Base-by-base conservation (phyloP, 371 early-diverging fungal genomes). In the Mortierella sp. region DNA sequence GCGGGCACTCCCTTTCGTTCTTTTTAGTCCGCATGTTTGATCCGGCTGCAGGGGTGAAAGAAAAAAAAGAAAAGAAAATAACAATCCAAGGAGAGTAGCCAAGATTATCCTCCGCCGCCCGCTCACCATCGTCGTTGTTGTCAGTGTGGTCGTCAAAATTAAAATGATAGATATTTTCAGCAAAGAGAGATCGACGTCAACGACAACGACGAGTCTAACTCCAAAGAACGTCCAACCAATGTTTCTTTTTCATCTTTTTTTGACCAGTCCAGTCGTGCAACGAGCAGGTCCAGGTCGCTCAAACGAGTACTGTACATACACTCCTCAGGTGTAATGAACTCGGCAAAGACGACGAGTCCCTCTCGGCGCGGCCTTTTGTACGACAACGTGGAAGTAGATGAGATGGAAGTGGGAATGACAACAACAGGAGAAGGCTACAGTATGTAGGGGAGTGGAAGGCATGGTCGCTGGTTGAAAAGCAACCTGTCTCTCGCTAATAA, bases 21-120 rank as follows among this genome's bases (percentile, higher is more conserved):
- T 63, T 63, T 63, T n/a, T n/a, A n/a, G n/a, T n/a, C n/a, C n/a
- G 63, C 40, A 39, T 64, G n/a, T 24, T 64, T 41, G 40, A 4
- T 64, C 64, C 13, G 26, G 24, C 40, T 41, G 64, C 41, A 26
- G 24, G 26, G 55, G 22, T 3, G 53, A 26, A 22, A 55, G 1
- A 7, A 37, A 39, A 24, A 41, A 26, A 31, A 4, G 34, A 58
- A 31, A 9, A n/a, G 24, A 26, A 41, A 16, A 41, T 24, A 26
- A 26, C n/a, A n/a, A n/a, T n/a, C n/a, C n/a, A n/a, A 40, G 40
- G 24, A 40, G 64, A 11, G 40, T n/a, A n/a, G n/a, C n/a, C n/a
- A n/a, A n/a, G n/a, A n/a, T n/a, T n/a, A n/a, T n/a, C n/a, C n/a
- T n/a, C n/a, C n/a, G n/a, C n/a, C n/a, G n/a, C n/a, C n/a, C n/a